Evolutionary conservation across 1,284 basidiomycete genomes (phyloP), one percentile per base, ranked within the genome.

Genomic region (Ceratobasidium sp.): DNA sequence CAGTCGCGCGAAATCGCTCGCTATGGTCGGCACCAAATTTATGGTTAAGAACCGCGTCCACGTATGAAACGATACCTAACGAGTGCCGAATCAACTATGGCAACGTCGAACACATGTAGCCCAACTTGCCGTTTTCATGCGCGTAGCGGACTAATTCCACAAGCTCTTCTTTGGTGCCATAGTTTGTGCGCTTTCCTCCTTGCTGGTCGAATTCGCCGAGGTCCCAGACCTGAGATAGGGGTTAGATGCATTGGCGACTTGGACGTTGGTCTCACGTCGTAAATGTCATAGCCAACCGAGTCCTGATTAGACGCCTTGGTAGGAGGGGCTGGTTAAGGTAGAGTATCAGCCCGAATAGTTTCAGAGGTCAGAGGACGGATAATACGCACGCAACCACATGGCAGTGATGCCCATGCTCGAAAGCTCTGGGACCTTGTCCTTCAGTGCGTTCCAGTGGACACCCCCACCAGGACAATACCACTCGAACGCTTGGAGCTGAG

Each of bases 131-230:
- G 67, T 83, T 78, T 56, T 85, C 81, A 67, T 83, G 82, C 2
- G 85, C 82, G 51, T 78, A 82, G 54, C 85, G 84, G 81, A 88
- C 86, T 32, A 85, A 82, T 0, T 79, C 79, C 13, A 88, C 74
- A 37, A 89, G 84, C 79, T 90, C 85, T 65, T 89, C 85, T 79
- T 89, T 89, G n/a, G 86, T 88, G n/a, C 89, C 89, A 84, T 87
- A 90, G 77, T 89, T 88, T 66, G 88, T 90, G 13, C 83, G 79
- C 62, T 80, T 82, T 13, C 82, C 82, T 32, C 87, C 87, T 80
- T 89, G 88, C 77, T 87, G 85, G 75, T 88, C 87, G 77, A 89
- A 90, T 82, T 90, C 89, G 77, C 89, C 87, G 9, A 88, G 80
- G 74, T 83, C 82, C 78, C 80, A 83, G 6, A 83, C 79, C 79